Percentiles rank a stretch among this genome's conserved stretches.
Conservation (phyloP, 371 early-diverging fungal species). For the Apophysomyces sp. region DNA sequence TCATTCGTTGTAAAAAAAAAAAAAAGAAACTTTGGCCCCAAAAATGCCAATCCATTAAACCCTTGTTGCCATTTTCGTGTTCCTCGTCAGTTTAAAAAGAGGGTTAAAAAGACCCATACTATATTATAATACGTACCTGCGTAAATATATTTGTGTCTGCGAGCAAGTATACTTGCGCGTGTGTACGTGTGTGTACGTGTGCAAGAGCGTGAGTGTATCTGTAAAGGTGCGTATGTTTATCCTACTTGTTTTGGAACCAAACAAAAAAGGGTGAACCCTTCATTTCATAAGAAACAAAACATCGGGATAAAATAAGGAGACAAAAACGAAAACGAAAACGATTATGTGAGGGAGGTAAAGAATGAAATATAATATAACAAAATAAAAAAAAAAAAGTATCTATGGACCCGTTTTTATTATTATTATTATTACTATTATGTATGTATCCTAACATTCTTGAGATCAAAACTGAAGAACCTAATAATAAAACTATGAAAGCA, state of each 20-base stretch:
- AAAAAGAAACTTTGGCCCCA: conserved; percentile 2
- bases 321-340: not conserved
- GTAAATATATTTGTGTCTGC: too few relatives aligned
- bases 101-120: not conserved
- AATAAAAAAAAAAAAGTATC: too few relatives aligned
- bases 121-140: too few relatives aligned
- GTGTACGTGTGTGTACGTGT: not conserved
- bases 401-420: not conserved
- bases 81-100: not conserved
- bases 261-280: conserved; percentile 3
- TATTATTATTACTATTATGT: too few relatives aligned
- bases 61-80: not conserved
- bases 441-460: not conserved
- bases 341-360: conserved; percentile 2
- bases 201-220: too few relatives aligned
- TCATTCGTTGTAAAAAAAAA: not conserved
- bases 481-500: not conserved
- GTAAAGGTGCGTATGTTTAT: not conserved
- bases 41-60: conserved; percentile 2
- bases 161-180: not conserved
- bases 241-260: not conserved
- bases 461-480: not conserved
- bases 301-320: conserved; percentile 5
- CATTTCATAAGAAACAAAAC: conserved; percentile 4
- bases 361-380: not conserved